Evolutionary conservation across 345 rosid genomes (phyloP), one percentile per base, ranked within the genome.

Genomic region (Eucalyptus globulus): DNA sequence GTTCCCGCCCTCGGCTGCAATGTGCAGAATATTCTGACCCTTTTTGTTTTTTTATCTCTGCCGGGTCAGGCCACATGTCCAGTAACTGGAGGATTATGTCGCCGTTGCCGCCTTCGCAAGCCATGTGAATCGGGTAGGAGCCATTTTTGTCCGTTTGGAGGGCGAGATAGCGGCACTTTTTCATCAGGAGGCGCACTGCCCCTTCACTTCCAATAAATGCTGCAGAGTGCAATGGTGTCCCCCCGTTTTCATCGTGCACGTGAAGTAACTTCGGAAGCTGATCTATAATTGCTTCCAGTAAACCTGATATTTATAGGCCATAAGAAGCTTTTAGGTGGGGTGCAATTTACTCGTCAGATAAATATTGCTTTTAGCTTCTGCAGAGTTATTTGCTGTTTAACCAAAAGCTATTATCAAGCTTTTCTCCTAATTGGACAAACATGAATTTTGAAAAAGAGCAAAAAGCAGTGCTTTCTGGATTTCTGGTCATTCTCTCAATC

Each of bases 191-290:
- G 6, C 0, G 0, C 37, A 14, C 34, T n/a, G 37, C 37, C 19
- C 0, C 0, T 0, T 0, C 3, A n/a, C 5, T 1, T 14, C 37
- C 11, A 29, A 15, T 0, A 5, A 3, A 67, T 14, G 80, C 80
- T 67, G 80, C 80, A 15, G 0, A 7, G 80, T n/a, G 80, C 22
- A 67, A 3, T 8, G 80, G 80, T 1, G 80, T 67, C 0, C 22
- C 22, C 21, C 40, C 80, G 40, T 65, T 11, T 65, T 29, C 72
- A 29, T 11, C 37, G 37, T 19, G 72, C 72, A 29, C 9, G 5
- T 13, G 19, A 1, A 65, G 72, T 65, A 65, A 65, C 34, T 29
- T 7, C 37, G 72, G 72, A 6, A 65, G 72, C 40, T 5, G 2
- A n/a, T 15, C 3, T 14, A 67, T 7, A 7, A 67, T 7, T 7